phyloP scores from a whole-genome alignment of 2,329 filamentous ascomycete genomes.

The Chlorencoelia australis region DNA sequence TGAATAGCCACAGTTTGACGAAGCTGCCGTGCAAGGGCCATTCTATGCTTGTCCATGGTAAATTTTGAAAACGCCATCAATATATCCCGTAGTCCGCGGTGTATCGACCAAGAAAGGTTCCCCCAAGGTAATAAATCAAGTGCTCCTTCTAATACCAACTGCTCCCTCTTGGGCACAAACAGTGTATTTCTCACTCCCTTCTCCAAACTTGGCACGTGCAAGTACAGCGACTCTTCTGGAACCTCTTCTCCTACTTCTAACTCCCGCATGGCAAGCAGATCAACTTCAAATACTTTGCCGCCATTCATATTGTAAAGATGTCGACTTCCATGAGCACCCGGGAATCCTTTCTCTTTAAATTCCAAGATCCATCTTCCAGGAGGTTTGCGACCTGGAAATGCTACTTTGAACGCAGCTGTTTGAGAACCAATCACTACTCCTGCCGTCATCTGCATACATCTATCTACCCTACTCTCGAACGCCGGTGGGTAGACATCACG shows the following conservation, averaged over 20 bases:
- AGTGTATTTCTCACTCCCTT: neutral
- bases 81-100: constrained; percentile 27
- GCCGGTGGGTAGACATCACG: constrained; percentile 16
- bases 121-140: constrained; percentile 28
- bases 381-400: constrained; percentile 17
- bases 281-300: constrained; percentile 26
- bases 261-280: constrained; percentile 18
- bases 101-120: constrained; percentile 27
- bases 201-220: neutral
- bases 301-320: constrained; percentile 28
- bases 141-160: constrained; percentile 16
- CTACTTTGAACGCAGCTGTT: constrained; percentile 11
- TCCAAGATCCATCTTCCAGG: constrained; percentile 8
- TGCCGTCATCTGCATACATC: constrained; percentile 19
- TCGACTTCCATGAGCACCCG: constrained; percentile 23
- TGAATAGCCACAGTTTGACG: neutral
- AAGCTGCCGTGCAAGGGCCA: constrained; percentile 10
- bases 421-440: constrained; percentile 13
- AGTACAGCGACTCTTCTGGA: neutral
- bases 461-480: constrained; percentile 15
- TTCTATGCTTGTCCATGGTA: constrained; percentile 22
- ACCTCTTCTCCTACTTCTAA: neutral
- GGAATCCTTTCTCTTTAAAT: constrained; percentile 22
- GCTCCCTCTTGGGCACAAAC: constrained; percentile 9
- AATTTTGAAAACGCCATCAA: constrained; percentile 23